Evolutionary conservation across 805 yeast species (phyloP), one percentile per base, ranked within the genome.

Genomic region (Kazachstania taianensis): DNA sequence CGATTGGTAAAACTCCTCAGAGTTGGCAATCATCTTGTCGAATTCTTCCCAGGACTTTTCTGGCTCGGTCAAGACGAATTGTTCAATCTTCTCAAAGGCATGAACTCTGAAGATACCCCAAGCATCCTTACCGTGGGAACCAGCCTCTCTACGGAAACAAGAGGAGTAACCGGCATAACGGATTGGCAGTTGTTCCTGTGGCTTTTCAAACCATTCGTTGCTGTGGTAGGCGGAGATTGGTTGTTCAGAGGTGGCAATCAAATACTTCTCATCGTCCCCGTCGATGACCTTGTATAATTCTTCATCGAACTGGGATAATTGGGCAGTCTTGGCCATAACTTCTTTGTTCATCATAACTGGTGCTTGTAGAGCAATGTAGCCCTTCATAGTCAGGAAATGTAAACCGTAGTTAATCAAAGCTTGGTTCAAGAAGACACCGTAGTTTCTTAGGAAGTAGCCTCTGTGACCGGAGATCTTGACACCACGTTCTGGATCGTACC

Each of bases 281-380:
- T 92, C 98, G 33, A 83, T 66, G 40, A 92, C 97, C 67, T 92
- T 92, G 70, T 92, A 92, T 55, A 92, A 72, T 66, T 92, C 98
- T 70, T 92, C 98, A 63, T 92, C 98, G 53, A 92, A 92, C 58
- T 92, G 87, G 25, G 96, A 86, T 61, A 92, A 77, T 68, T 92
- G 98, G 7, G 98, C 98, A 49, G 98, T 92, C 67, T 84, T 87
- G 50, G 97, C 97, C 98, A 92, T 92, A 39, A 86, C 94, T 40
- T 92, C 97, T 67, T 92, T 92, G 77, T 92, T 92, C 96, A 92
- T 85, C 98, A 92, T 92, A 30, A 89, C 96, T 40, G 98, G 98
- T 12, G 98, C 94, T 70, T 92, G 98, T 63, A 92, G 71, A 44
- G 97, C 94, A 37, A 70, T 69, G 70, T 85, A 92, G 35, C 78